These are phyloP conservation scores for Fragilaria radians DNA, from an alignment of 108 stramenopile species.

Conservation along the genomic window DNA sequence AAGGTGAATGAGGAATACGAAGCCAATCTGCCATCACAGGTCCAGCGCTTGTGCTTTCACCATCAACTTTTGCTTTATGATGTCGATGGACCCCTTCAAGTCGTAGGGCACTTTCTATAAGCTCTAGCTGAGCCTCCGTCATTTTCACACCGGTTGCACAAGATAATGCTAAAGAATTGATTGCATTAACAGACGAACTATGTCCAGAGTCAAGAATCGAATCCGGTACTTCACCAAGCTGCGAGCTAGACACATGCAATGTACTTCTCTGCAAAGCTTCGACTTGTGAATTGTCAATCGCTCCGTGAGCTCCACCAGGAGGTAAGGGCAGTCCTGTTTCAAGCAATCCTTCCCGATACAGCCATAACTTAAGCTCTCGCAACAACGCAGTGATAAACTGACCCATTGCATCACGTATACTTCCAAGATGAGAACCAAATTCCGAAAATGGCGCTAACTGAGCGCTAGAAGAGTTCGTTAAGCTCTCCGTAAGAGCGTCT, in stretches of 20 bases:
- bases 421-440: conserved; percentile 36
- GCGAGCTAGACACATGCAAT: conserved; percentile 67
- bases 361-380: conserved; percentile 81
- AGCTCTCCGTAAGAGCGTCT: conserved; percentile 77
- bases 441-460: conserved; percentile 16
- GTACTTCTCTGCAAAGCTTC: conserved; percentile 82
- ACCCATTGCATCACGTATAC: conserved; percentile 60
- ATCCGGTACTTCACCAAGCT: conserved; percentile 30
- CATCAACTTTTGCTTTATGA: conserved; percentile 1
- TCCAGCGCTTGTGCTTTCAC: conserved; percentile 31
- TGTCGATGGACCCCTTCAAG: conserved; percentile 36
- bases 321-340: conserved; percentile 55
- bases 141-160: conserved; percentile 82
- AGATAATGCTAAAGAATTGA: conserved; percentile 58
- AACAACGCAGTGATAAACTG: conserved; percentile 66
- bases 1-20: conserved; percentile 80
- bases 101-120: conserved; percentile 72
- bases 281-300: conserved; percentile 40
- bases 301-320: conserved; percentile 35
- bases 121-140: conserved; percentile 69
- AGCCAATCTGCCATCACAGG: conserved; percentile 83
- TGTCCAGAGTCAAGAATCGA: conserved; percentile 12
- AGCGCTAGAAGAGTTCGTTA: conserved; percentile 35
- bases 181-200: conserved; percentile 13
- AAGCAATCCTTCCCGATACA: conserved; percentile 74